Evolutionary conservation across 768 basidiomycete genomes (phyloP), one percentile per base, ranked within the genome.

Genomic region (Galerina sulciceps): DNA sequence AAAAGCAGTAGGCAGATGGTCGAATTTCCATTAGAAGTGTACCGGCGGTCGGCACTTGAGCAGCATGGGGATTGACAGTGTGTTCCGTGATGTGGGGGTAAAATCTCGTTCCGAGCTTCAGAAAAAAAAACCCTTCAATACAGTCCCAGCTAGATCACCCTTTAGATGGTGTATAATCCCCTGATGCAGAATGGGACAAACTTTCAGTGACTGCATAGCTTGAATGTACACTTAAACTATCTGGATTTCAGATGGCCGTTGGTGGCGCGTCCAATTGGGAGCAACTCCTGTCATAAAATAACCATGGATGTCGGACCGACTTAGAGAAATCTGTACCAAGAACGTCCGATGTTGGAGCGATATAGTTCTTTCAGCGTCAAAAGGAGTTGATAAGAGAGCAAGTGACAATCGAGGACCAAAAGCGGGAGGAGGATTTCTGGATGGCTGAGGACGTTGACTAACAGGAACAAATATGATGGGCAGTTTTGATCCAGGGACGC

Each of bases 401-500:
- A 35, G 41, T 10, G 20, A 43, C n/a, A 42, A 8, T n/a, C 9
- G n/a, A 22, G 37, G 20, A 34, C 22, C 51, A 8, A 53, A 42
- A 42, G 18, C 40, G 23, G 22, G 51, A 23, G 38, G 36, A n/a
- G 40, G 38, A 41, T 41, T 41, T 18, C 17, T 5, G 36, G 46
- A 26, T 3, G 0, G 20, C 10, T 38, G 40, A 53, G 17, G 52
- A 35, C 31, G 38, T 44, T 43, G 41, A 26, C 10, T n/a, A 53
- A 44, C 52, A 53, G 42, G 42, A 40, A 42, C 52, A 53, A 53
- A 53, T 35, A 37, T 38, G 20, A 11, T 15, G n/a, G n/a, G 17
- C 20, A 15, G 8, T 18, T 53, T 22, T 35, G 41, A 53, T 53
- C 38, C 52, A 53, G 52, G 52, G 42, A 53, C 52, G 41, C 52